These are phyloP conservation scores for Aspergillus transmontanensis DNA, from an alignment of 2,329 filamentous ascomycete genomes.

Conservation along the genomic window DNA sequence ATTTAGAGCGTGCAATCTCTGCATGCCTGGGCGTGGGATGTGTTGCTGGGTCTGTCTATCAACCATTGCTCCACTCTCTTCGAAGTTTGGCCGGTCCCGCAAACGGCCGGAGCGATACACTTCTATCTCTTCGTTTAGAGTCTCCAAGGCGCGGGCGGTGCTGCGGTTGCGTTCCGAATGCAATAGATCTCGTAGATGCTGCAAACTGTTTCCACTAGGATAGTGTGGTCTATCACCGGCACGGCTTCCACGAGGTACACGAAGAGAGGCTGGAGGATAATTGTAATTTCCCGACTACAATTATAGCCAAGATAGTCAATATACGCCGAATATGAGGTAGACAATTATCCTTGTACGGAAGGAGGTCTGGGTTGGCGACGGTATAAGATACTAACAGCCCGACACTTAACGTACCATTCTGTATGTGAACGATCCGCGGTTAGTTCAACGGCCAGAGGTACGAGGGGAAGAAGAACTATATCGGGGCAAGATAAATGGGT, in stretches of 20 bases:
- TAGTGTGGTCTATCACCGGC: constrained; percentile 26
- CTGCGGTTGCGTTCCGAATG: constrained; percentile 38
- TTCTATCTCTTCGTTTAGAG: constrained; percentile 43
- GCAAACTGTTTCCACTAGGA: constrained; percentile 31
- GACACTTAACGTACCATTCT: constrained; percentile 10
- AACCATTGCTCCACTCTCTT: constrained; percentile 28
- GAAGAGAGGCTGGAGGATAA: constrained; percentile 42
- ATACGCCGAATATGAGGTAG: neutral
- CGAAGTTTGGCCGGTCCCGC: constrained; percentile 27
- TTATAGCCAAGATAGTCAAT: constrained; percentile 22
- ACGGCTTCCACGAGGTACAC: constrained; percentile 26
- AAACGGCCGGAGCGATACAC: constrained; percentile 31
- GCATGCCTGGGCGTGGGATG: constrained; percentile 17
- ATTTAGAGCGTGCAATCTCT: constrained; percentile 16
- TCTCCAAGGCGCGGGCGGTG: constrained; percentile 39
- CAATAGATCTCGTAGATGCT: constrained; percentile 43
- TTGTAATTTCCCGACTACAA: constrained; percentile 48
- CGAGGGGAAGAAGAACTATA: constrained; percentile 4
- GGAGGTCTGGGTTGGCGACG: neutral
- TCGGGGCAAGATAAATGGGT: neutral
- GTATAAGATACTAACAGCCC: neutral
- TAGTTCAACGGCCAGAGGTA: constrained; percentile 1
- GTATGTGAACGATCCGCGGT: constrained; percentile 2
- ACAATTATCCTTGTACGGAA: neutral
- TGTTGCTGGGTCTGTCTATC: constrained; percentile 30